Evolutionary conservation across 23 red algal genomes (phyloP), one percentile per base, ranked within the genome.

Genomic region (Pyropia haitanensis): DNA sequence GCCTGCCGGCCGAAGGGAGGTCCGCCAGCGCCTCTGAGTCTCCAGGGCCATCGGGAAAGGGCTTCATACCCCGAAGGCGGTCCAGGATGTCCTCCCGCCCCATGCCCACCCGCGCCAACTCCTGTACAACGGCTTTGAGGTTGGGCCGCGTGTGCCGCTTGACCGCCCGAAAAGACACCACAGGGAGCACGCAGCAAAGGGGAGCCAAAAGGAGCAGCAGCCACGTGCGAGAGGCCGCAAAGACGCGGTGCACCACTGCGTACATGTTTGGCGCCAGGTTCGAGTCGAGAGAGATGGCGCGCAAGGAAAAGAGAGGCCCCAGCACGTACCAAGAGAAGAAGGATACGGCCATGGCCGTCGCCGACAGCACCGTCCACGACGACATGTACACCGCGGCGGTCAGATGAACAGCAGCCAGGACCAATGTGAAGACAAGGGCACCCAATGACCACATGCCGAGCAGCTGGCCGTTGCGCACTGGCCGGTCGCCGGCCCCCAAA

Each of bases 321-420:
- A 87, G 25, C 0, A 77, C 14, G 50, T 73, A 87, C 81, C 81
- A 87, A 0, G 73, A 71, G 0, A 77, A 16, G 27, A 88, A 80
- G 23, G 74, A 79, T 0, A 88, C 17, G 9, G 68, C 39, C 33
- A 55, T 73, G n/a, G 76, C 18, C 21, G 23, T 48, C 26, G 21
- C 58, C 23, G 75, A 65, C 22, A 93, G 67, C 48, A 34, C 71
- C 22, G 73, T 84, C 88, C 88, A 93, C 5, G 77, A 75, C 48
- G 78, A 77, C 58, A 85, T 79, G 53, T 85, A 85, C 46, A 85
- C 58, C 12, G 73, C 50, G 9, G 77, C 54, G 49, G 65, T 61
- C 2, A 65, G 19, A 20, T 75, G 70, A 14, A 63, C 54, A 17
- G 56, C 70, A 14, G 56, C 56, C 7, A 75, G 48, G 18, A 75